phyloP scores from a whole-genome alignment of 352 stramenopile species.

The Phytophthora tubulina region DNA sequence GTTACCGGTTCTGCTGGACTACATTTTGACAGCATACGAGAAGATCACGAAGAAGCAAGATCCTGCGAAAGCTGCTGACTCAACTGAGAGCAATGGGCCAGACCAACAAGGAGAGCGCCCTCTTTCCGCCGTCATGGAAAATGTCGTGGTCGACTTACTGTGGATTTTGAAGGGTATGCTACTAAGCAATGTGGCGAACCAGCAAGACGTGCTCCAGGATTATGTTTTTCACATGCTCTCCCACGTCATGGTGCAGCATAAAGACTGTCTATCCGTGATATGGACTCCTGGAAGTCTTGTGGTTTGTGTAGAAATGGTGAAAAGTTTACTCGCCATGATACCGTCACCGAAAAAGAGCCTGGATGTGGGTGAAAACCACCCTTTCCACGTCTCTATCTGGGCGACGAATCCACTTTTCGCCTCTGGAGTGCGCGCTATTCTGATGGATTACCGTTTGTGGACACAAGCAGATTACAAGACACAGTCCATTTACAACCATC shows the following conservation, averaged over 20 bases:
- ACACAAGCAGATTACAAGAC: constrained; percentile 70
- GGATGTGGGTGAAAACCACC: constrained; percentile 55
- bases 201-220: constrained; percentile 63
- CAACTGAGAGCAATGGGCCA: neutral
- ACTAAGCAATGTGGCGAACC: constrained; percentile 59
- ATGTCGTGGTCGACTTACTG: constrained; percentile 66
- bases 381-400: constrained; percentile 75
- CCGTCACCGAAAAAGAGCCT: constrained; percentile 37
- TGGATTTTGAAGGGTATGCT: constrained; percentile 79
- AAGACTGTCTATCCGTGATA: constrained; percentile 42
- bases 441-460: constrained; percentile 83
- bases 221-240: constrained; percentile 77
- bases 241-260: constrained; percentile 67
- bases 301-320: constrained; percentile 73
- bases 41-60: constrained; percentile 24
- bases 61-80: neutral
- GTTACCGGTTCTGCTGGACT: constrained; percentile 68
- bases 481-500: constrained; percentile 85
- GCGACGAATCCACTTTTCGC: constrained; percentile 80
- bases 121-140: constrained; percentile 49
- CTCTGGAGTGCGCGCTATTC: constrained; percentile 64
- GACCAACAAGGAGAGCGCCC: constrained; percentile 7
- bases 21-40: constrained; percentile 67
- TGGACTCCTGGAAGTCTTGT: constrained; percentile 79
- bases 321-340: constrained; percentile 63